Conservation (phyloP, 345 rosid genomes). For the Ricinus communis region DNA sequence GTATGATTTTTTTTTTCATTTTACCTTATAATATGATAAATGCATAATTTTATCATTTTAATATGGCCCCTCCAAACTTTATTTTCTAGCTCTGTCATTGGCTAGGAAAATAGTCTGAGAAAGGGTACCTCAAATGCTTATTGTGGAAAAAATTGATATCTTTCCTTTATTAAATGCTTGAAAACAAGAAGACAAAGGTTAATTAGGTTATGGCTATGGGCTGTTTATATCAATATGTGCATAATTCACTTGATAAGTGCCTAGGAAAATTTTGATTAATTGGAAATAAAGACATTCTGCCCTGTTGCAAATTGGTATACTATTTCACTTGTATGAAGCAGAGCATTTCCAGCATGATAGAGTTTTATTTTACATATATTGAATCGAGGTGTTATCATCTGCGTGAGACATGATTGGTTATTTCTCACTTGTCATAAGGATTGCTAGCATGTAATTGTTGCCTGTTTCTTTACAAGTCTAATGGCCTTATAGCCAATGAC, state of each 20-base stretch:
- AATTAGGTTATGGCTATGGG: background rate
- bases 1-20: too few relatives aligned
- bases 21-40: too few relatives aligned
- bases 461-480: background rate
- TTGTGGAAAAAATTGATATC: background rate
- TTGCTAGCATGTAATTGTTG: background rate
- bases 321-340: background rate
- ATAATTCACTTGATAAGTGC: background rate
- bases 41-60: too few relatives aligned
- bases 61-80: too few relatives aligned
- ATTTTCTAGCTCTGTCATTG: too few relatives aligned
- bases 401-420: background rate
- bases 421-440: background rate
- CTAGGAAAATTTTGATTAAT: background rate
- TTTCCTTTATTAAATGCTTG: background rate
- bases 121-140: background rate
- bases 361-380: background rate
- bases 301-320: background rate
- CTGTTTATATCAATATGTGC: background rate
- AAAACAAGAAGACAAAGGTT: background rate
- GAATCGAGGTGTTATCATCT: background rate
- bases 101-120: too few relatives aligned
- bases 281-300: background rate
- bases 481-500: conserved; percentile 16
- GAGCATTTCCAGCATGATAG: background rate